Evolutionary conservation across 2,329 filamentous ascomycete species (phyloP).

Genomic region (Penicillium sp.): DNA sequence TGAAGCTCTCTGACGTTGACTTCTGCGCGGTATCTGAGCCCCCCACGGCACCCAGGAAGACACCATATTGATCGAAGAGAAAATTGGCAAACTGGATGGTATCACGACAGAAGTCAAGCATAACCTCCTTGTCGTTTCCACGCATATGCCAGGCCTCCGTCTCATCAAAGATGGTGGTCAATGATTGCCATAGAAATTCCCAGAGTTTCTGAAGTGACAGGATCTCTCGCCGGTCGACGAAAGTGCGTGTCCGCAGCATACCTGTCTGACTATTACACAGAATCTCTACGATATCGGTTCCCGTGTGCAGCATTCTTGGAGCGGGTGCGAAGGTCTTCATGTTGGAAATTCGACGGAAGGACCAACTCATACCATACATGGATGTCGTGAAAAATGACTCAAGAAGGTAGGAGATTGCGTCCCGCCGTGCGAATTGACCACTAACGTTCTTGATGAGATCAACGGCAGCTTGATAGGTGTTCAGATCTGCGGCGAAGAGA

Average conservation of each 20-base stretch:
- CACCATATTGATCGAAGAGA: slow-evolving; percentile 79
- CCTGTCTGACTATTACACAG: slow-evolving; percentile 65
- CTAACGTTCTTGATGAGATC: slow-evolving; percentile 83
- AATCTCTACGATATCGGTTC: slow-evolving; percentile 63
- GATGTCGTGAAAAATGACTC: slow-evolving; percentile 58
- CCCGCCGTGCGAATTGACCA: slow-evolving; percentile 63
- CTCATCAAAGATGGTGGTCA: slow-evolving; percentile 77
- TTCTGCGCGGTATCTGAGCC: slow-evolving; percentile 45
- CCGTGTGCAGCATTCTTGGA: slow-evolving; percentile 61
- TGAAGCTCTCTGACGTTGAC: slow-evolving; percentile 54
- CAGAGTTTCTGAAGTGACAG: slow-evolving; percentile 75
- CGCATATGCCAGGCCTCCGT: slow-evolving; percentile 80
- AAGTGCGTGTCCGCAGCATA: slow-evolving; percentile 58
- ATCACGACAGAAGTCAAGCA: slow-evolving; percentile 93
- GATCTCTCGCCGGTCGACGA: slow-evolving; percentile 62
- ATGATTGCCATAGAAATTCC: slow-evolving; percentile 77
- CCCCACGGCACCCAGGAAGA: slow-evolving; percentile 72
- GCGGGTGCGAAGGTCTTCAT: slow-evolving; percentile 62
- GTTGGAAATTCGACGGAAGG: slow-evolving; percentile 57
- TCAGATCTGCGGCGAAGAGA: slow-evolving; percentile 77
- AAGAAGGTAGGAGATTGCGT: slow-evolving; percentile 64
- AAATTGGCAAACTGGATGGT: slow-evolving; percentile 91
- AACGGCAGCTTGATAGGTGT: slow-evolving; percentile 76
- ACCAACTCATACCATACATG: slow-evolving; percentile 58
- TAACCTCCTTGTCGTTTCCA: slow-evolving; percentile 68